Evolutionary conservation across 2,329 filamentous ascomycete species (phyloP).

Genomic region (Passalora sequoiae): DNA sequence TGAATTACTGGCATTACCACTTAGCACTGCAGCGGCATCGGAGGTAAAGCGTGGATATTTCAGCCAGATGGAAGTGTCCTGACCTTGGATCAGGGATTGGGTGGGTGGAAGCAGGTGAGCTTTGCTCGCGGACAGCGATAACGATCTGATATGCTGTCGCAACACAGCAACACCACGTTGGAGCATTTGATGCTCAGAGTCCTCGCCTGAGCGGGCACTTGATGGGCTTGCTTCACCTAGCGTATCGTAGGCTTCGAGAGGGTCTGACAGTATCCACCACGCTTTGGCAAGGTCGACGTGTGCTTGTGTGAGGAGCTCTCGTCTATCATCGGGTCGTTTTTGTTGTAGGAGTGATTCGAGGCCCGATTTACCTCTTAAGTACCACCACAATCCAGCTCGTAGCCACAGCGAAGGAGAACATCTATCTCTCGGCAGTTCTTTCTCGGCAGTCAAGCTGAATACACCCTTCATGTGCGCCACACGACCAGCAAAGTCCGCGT

Average conservation of each 20-base stretch:
- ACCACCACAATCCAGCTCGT: conserved; percentile 81
- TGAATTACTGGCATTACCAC: conserved; percentile 44
- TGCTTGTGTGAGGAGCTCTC: conserved; percentile 60
- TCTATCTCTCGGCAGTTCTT: conserved; percentile 59
- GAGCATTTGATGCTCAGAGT: conserved; percentile 4
- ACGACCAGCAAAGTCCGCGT: conserved; percentile 64
- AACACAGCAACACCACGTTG: conserved; percentile 12
- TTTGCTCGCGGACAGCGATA: conserved; percentile 73
- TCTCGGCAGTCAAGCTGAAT: conserved; percentile 73
- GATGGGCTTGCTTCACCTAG: conserved; percentile 11
- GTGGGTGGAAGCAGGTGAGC: conserved; percentile 68
- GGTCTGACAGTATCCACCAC: conserved; percentile 64
- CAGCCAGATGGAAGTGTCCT: conserved; percentile 78
- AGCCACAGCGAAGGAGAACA: conserved; percentile 57
- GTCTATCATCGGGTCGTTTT: conserved; percentile 43
- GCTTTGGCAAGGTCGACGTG: conserved; percentile 81
- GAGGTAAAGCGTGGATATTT: conserved; percentile 69
- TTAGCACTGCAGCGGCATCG: conserved; percentile 65
- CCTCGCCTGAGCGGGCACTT: conserved; percentile 5
- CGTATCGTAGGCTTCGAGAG: conserved; percentile 29
- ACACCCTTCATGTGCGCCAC: conserved; percentile 69
- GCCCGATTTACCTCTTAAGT: conserved; percentile 70
- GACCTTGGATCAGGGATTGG: conserved; percentile 64
- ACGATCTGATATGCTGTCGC: conserved; percentile 54
- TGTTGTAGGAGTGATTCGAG: conserved; percentile 63